phyloP scores from a whole-genome alignment of 2,329 filamentous ascomycete species.

The Sporothrix phasma region DNA sequence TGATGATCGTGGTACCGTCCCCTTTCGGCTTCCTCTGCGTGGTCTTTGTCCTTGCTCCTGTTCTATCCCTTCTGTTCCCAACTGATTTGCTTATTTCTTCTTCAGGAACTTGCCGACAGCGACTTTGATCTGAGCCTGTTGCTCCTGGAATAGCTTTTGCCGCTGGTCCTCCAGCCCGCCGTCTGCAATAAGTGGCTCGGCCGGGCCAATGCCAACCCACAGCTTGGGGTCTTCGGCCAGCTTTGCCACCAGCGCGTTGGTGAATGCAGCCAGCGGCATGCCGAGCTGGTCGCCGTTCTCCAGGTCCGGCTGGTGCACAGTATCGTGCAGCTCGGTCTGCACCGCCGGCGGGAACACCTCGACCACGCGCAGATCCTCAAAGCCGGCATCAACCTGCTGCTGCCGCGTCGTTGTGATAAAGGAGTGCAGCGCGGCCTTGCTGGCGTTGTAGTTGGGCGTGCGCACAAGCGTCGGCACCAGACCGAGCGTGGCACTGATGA shows the following conservation, averaged over 20 bases:
- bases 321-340: constrained; percentile 37
- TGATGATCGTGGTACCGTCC: background rate
- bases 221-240: constrained; percentile 29
- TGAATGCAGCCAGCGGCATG: constrained; percentile 38
- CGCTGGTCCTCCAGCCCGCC: constrained; percentile 24
- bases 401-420: constrained; percentile 36
- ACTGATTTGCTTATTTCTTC: constrained; percentile 2
- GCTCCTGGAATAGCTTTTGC: constrained; percentile 21
- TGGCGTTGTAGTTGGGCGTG: constrained; percentile 37
- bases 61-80: background rate
- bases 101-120: constrained; percentile 19
- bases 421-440: constrained; percentile 38
- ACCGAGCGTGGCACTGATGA: constrained; percentile 24
- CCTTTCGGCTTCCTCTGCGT: background rate
- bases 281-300: constrained; percentile 34
- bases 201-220: constrained; percentile 29
- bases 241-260: constrained; percentile 30
- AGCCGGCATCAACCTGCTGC: constrained; percentile 30
- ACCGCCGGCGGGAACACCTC: constrained; percentile 35
- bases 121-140: constrained; percentile 19
- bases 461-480: constrained; percentile 34
- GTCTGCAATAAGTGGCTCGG: constrained; percentile 20
- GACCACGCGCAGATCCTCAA: constrained; percentile 28
- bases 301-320: constrained; percentile 30
- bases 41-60: background rate